Evolutionary conservation across 2,329 filamentous ascomycete species (phyloP).

Genomic region (Hypoxylon sp.): DNA sequence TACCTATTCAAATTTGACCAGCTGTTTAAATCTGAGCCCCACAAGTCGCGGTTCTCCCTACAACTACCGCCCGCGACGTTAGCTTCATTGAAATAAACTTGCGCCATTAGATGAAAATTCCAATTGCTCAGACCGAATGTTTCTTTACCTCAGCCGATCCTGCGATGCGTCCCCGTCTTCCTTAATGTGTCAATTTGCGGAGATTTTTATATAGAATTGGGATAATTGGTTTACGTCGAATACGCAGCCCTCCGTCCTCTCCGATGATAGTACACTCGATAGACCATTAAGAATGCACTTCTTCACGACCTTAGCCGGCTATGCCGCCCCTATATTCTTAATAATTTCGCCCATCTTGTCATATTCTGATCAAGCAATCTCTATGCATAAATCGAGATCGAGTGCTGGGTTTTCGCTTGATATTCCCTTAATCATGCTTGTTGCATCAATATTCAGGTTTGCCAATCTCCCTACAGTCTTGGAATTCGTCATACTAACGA

Average conservation of each 20-base stretch:
- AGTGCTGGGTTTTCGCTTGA: constrained; percentile 79
- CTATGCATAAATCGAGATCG: constrained; percentile 75
- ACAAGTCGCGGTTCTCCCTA: constrained; percentile 32
- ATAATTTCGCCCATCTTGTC: constrained; percentile 74
- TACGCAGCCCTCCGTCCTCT: constrained; percentile 12
- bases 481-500: constrained; percentile 16
- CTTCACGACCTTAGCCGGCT: constrained; percentile 66
- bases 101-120: constrained; percentile 19
- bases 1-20: constrained; percentile 31
- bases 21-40: constrained; percentile 34
- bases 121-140: constrained; percentile 9
- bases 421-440: constrained; percentile 80
- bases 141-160: neutral
- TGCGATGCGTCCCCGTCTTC: constrained; percentile 11
- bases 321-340: constrained; percentile 74
- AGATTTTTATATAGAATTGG: constrained; percentile 17
- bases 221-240: constrained; percentile 16
- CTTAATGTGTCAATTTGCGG: constrained; percentile 8
- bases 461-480: constrained; percentile 33
- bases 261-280: constrained; percentile 16
- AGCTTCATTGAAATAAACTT: constrained; percentile 28
- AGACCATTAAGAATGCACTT: constrained; percentile 56
- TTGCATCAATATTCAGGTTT: constrained; percentile 76
- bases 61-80: constrained; percentile 20
- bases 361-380: constrained; percentile 75